phyloP scores from a whole-genome alignment of 768 basidiomycete species.

The Epithele typhae region DNA sequence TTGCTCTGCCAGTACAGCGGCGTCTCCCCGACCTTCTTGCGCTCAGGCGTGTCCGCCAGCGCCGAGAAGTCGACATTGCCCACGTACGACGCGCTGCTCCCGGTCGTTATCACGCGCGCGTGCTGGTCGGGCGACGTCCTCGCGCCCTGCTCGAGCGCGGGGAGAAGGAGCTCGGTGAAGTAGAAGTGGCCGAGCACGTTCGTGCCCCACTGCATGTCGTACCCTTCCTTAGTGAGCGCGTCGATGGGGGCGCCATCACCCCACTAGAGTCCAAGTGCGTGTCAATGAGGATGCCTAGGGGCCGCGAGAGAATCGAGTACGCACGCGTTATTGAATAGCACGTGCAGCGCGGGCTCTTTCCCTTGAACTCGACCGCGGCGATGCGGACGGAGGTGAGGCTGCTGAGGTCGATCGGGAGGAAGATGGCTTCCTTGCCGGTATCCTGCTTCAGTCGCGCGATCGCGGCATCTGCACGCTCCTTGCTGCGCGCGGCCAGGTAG shows the following conservation, averaged over 20 bases:
- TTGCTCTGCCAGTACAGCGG: not conserved
- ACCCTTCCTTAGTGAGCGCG: too few species aligned
- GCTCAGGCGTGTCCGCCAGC: not conserved
- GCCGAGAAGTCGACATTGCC: not conserved
- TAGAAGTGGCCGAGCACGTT: not conserved
- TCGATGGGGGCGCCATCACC: too few species aligned
- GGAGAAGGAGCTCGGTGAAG: not conserved
- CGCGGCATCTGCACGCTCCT: constrained; percentile 18
- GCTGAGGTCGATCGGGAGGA: not conserved
- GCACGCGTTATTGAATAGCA: too few species aligned
- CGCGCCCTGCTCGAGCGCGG: not conserved
- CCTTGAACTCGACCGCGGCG: too few species aligned
- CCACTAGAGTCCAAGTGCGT: too few species aligned
- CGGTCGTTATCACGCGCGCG: not conserved
- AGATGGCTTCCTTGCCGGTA: constrained; percentile 26
- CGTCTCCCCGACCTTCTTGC: not conserved
- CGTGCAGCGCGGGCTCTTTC: too few species aligned
- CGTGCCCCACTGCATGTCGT: too few species aligned
- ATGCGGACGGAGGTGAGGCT: too few species aligned
- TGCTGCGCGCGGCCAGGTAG: constrained; percentile 22
- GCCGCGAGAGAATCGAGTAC: too few species aligned
- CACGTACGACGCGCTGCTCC: not conserved
- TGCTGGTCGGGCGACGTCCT: not conserved
- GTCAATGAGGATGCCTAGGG: too few species aligned
- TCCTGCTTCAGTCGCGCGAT: constrained; percentile 17